phyloP scores from a whole-genome alignment of 2,329 filamentous ascomycete species.

The Microdochium trichocladiopsis region DNA sequence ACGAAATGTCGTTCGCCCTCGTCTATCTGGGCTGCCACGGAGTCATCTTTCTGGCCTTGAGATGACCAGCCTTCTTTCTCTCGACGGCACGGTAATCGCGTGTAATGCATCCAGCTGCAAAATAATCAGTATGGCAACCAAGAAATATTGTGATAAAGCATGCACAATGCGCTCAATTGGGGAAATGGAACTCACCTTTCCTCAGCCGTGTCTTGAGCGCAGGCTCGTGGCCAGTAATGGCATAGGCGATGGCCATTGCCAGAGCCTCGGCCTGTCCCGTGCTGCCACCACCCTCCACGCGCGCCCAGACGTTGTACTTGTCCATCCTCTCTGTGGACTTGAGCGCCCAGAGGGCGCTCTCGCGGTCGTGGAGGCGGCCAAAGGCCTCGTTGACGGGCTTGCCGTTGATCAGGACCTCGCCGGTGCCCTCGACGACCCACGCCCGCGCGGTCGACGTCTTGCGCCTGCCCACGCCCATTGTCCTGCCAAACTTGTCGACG shows the following conservation, averaged over 20 bases:
- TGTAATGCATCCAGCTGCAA: slow-evolving; percentile 80
- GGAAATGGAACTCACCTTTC: slow-evolving; percentile 60
- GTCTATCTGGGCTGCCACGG: slow-evolving; percentile 84
- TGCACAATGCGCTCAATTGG: slow-evolving; percentile 3
- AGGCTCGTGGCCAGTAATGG: slow-evolving; percentile 84
- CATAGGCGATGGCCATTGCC: slow-evolving; percentile 83
- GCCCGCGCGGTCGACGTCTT: slow-evolving; percentile 83
- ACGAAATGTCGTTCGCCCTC: background rate
- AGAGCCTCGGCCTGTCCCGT: slow-evolving; percentile 95
- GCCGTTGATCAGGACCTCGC: slow-evolving; percentile 85
- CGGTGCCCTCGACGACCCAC: slow-evolving; percentile 86
- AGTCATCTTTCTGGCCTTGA: slow-evolving; percentile 97
- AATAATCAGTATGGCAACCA: slow-evolving; percentile 15
- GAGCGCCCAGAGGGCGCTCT: slow-evolving; percentile 88
- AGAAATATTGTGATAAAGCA: too few relatives aligned
- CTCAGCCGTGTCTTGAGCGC: slow-evolving; percentile 80
- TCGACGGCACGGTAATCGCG: slow-evolving; percentile 89
- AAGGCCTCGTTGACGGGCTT: slow-evolving; percentile 79
- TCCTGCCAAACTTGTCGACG: slow-evolving; percentile 71
- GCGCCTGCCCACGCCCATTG: slow-evolving; percentile 74
- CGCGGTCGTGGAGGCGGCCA: slow-evolving; percentile 82
- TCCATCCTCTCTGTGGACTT: slow-evolving; percentile 76
- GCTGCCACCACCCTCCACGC: slow-evolving; percentile 77
- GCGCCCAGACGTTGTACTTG: slow-evolving; percentile 95
- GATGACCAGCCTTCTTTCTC: slow-evolving; percentile 92